A percentile compares a stretch with the other conserved stretches of the same genome.
Evolutionary conservation across 108 stramenopile genomes (phyloP).

Genomic region (Conticribra weissflogii): DNA sequence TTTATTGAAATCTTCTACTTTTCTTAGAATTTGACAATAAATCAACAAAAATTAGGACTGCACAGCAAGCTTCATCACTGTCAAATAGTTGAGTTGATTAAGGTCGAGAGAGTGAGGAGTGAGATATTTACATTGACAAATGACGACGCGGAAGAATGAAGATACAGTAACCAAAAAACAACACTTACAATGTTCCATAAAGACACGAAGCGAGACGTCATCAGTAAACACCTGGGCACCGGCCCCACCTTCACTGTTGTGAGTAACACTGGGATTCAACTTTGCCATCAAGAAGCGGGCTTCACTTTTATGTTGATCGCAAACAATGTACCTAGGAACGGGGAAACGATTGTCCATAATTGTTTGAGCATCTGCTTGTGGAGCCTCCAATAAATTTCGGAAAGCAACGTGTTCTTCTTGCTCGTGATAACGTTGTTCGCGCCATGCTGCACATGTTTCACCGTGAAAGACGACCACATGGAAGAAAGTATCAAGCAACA

Average conservation of each 20-base stretch:
- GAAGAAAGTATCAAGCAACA: constrained; percentile 99
- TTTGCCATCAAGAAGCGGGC: constrained; percentile 99
- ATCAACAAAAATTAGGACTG: no score
- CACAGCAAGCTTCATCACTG: constrained; percentile 81
- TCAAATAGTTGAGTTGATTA: background rate
- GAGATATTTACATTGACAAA: background rate
- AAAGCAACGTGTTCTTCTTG: constrained; percentile 96
- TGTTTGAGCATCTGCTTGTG: constrained; percentile 95
- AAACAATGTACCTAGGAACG: constrained; percentile 98
- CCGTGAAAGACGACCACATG: constrained; percentile 99
- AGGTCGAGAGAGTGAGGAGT: background rate
- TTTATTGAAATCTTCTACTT: no score
- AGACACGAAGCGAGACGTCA: constrained; percentile 97
- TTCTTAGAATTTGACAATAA: no score
- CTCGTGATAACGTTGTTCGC: constrained; percentile 97
- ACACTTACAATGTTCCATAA: constrained; percentile 95
- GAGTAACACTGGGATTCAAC: constrained; percentile 96
- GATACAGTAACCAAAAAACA: constrained; percentile 1
- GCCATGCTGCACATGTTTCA: constrained; percentile 99
- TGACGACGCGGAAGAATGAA: background rate
- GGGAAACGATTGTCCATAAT: constrained; percentile 99
- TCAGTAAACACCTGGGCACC: constrained; percentile 97
- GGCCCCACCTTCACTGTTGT: constrained; percentile 85
- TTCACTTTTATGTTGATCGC: constrained; percentile 99
- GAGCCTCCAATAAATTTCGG: constrained; percentile 88